Percentiles rank a stretch among this genome's conserved stretches.
Conservation (phyloP, 2,329 filamentous ascomycete species). For the Colletotrichum higginsianum region DNA sequence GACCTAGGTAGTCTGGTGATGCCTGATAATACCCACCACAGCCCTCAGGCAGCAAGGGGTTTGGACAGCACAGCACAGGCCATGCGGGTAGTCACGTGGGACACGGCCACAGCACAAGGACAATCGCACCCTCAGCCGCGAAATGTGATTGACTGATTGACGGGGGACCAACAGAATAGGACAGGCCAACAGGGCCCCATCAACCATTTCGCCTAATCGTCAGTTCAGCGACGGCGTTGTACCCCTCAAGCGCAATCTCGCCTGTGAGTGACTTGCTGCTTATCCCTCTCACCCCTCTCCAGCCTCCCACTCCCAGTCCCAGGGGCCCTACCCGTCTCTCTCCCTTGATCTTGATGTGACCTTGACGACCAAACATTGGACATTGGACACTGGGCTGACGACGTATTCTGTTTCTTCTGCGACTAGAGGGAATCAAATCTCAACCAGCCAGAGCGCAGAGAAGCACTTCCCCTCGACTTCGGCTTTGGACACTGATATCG, state of each 20-base stretch:
- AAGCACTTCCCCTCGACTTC: not conserved
- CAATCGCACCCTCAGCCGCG: constrained; percentile 23
- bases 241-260: constrained; percentile 49
- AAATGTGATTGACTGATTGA: constrained; percentile 39
- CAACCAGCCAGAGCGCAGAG: not conserved
- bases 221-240: constrained; percentile 5
- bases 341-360: not conserved
- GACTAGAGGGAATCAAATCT: not conserved
- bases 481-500: not conserved
- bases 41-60: not conserved
- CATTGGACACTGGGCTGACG: not conserved
- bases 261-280: constrained; percentile 50
- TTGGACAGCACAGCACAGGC: not conserved
- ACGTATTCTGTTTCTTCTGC: not conserved
- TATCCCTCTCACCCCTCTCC: constrained; percentile 12
- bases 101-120: not conserved
- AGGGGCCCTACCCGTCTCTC: no score
- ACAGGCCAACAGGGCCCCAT: constrained; percentile 5
- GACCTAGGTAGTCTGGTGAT: not conserved
- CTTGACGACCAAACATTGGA: not conserved
- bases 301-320: not conserved
- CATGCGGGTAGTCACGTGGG: constrained; percentile 36
- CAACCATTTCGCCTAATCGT: constrained; percentile 4
- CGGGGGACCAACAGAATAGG: not conserved
- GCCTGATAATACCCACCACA: not conserved